Evolutionary conservation across 257 asterid species (phyloP).

Genomic region (Solanum habrochaites): DNA sequence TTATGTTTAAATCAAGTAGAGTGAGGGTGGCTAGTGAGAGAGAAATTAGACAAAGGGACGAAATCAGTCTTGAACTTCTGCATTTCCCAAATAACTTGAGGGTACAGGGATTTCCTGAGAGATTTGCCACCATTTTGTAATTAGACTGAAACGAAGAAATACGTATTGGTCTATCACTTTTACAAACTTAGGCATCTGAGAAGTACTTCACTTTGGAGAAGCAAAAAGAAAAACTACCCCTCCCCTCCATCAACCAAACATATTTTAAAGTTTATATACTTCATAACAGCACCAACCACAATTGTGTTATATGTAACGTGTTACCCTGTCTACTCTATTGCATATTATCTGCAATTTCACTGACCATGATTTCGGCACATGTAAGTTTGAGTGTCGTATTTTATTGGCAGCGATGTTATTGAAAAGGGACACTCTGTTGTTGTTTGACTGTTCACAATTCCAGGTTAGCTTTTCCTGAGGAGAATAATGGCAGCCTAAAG

Average conservation of each 20-base stretch:
- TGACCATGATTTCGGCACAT: not conserved
- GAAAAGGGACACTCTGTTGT: not conserved
- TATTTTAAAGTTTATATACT: not conserved
- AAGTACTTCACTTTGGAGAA: not conserved
- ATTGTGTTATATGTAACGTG: not conserved
- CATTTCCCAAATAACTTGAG: not conserved
- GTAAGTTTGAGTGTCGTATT: not conserved
- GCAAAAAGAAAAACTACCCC: not conserved
- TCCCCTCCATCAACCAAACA: not conserved
- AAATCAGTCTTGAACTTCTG: not conserved
- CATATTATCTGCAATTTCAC: not conserved
- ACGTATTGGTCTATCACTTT: not conserved
- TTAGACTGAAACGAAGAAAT: not conserved
- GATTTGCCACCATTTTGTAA: not conserved
- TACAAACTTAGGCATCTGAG: not conserved
- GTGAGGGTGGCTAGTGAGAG: not conserved
- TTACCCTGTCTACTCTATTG: not conserved
- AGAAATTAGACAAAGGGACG: not conserved
- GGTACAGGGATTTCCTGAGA: not conserved
- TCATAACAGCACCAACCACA: not conserved
- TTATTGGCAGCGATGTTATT: not conserved
- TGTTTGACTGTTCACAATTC: slow-evolving; percentile 6
- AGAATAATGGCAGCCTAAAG: slow-evolving; percentile 67
- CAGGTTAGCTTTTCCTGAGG: slow-evolving; percentile 89
- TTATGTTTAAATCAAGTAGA: not conserved